Evolutionary conservation across 2,329 filamentous ascomycete genomes (phyloP), one percentile per base, ranked within the genome.

Genomic region (Trichoderma harzianum): DNA sequence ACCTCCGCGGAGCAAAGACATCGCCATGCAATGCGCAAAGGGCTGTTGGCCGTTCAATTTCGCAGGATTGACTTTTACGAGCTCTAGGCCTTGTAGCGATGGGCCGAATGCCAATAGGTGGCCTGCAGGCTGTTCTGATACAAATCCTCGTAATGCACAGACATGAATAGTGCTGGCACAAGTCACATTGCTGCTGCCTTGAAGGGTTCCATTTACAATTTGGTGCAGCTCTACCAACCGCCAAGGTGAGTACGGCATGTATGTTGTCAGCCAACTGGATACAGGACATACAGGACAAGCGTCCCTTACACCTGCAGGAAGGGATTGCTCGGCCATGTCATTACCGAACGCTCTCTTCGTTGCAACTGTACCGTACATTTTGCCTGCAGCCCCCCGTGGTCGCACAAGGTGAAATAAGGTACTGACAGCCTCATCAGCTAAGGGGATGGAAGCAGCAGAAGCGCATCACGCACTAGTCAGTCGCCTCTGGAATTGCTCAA

Each of bases 401-500:
- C n/a, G 65, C 26, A 68, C 65, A 47, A 26, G 65, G 53, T 43
- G 65, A 68, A 58, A 24, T 60, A 60, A 60, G 51, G 55, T 47
- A 39, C 64, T 39, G 64, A 60, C 65, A 58, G 65, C 65, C 53
- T 68, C 65, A n/a, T 68, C 65, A 68, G 65, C 65, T 58, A 60
- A 68, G 21, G 36, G 65, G 55, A 30, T 12, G 12, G 32, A 67
- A 58, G 64, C 51, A 67, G 32, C 16, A 67, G 32, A 67, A 57
- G 32, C 30, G 43, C 28, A 34, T 34, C 64, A 39, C 21, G 64
- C 30, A 55, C 34, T 58, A 67, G 18, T 28, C 51, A 18, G 30
- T 55, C 32, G 12, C n/a, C n/a, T 34, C 21, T 55, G 30, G 63
- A 32, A 18, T 66, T 55, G 47, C 63, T 39, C 34, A 36, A 36